phyloP scores from a whole-genome alignment of 169 alveolate genomes.

The Neospora caninum region DNA sequence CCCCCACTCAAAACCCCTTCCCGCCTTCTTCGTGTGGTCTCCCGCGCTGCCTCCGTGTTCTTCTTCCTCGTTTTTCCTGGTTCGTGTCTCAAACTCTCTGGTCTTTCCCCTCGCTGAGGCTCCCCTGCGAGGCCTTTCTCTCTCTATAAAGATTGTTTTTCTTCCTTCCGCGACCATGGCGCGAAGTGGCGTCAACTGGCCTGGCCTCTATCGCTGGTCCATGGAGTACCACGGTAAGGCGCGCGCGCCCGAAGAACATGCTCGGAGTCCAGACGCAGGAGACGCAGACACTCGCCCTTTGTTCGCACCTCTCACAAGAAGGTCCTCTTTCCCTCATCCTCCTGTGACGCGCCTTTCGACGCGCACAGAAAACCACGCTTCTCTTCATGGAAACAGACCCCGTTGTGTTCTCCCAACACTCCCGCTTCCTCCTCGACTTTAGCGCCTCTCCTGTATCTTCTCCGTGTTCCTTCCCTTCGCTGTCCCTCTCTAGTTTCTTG shows the following conservation, averaged over 20 bases:
- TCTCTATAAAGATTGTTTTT: neutral
- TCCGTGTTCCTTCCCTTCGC: neutral
- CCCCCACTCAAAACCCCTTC: too few species aligned
- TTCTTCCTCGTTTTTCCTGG: neutral
- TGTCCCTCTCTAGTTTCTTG: neutral
- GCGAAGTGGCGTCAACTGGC: constrained; percentile 45
- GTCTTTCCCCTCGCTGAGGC: neutral
- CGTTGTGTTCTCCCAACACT: neutral
- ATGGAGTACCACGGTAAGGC: constrained; percentile 43
- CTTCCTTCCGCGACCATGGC: neutral
- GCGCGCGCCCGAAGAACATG: neutral
- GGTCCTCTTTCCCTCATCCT: neutral
- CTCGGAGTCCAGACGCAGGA: neutral
- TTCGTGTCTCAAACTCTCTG: neutral
- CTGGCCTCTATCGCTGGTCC: constrained; percentile 62
- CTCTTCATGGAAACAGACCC: neutral
- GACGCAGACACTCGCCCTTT: neutral
- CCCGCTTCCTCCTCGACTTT: neutral
- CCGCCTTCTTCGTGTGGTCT: too few species aligned
- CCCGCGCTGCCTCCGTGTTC: neutral
- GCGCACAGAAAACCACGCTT: neutral
- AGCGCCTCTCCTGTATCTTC: neutral
- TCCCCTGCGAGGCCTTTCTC: neutral
- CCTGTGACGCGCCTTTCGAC: neutral
- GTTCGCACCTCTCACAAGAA: neutral